Evolutionary conservation across 306 rosid genomes (phyloP).

Genomic region (Vachellia collinsii): DNA sequence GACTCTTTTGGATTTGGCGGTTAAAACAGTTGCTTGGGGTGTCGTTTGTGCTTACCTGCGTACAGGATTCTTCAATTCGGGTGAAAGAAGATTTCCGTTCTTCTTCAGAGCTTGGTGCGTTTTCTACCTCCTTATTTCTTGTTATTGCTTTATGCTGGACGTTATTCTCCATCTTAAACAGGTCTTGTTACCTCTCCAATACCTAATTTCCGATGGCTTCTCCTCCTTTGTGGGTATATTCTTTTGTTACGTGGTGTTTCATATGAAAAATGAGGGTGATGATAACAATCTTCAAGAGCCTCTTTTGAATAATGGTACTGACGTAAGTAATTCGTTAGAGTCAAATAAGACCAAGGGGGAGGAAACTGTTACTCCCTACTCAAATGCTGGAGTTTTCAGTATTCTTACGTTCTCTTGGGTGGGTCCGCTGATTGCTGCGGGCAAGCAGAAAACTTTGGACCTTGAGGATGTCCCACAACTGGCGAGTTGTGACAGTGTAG

Average conservation of each 20-base stretch:
- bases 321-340: background rate
- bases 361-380: constrained; percentile 51
- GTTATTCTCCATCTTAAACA: constrained; percentile 33
- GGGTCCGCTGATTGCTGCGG: constrained; percentile 49
- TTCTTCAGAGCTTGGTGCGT: constrained; percentile 52
- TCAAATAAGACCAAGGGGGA: constrained; percentile 41
- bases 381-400: constrained; percentile 61
- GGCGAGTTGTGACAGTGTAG: constrained; percentile 42
- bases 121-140: constrained; percentile 41
- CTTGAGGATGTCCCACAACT: constrained; percentile 61
- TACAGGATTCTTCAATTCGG: constrained; percentile 35
- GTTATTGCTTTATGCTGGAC: constrained; percentile 39
- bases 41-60: constrained; percentile 33
- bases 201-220: constrained; percentile 44
- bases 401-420: constrained; percentile 53
- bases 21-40: constrained; percentile 48
- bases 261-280: constrained; percentile 37
- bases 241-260: constrained; percentile 42
- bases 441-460: constrained; percentile 45
- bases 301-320: constrained; percentile 42
- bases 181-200: constrained; percentile 30
- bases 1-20: constrained; percentile 44
- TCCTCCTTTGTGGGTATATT: constrained; percentile 38
- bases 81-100: constrained; percentile 33
- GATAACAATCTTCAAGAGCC: constrained; percentile 41